Conservation (phyloP, 306 rosid species). For the Nissolia schottii region DNA sequence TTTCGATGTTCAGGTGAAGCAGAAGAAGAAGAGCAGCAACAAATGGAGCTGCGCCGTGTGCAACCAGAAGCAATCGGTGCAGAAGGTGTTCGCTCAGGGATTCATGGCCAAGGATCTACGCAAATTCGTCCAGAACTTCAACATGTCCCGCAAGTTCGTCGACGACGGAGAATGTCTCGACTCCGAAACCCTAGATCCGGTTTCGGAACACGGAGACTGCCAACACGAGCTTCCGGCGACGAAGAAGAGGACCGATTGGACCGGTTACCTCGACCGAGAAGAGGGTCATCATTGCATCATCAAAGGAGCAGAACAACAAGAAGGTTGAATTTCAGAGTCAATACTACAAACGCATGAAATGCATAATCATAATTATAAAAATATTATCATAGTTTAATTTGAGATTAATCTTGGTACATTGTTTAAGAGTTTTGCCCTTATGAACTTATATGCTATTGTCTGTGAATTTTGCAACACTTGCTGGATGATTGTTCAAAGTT, state of each 20-base stretch:
- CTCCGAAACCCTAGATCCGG: slow-evolving; percentile 26
- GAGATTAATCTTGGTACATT: too few relatives aligned
- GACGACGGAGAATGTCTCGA: slow-evolving; percentile 29
- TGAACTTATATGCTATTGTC: too few relatives aligned
- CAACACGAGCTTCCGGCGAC: neutral
- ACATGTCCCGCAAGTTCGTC: slow-evolving; percentile 52
- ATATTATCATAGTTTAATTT: neutral
- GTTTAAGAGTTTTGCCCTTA: too few relatives aligned
- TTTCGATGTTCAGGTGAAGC: slow-evolving; percentile 69
- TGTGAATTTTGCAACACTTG: too few relatives aligned
- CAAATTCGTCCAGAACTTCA: slow-evolving; percentile 73
- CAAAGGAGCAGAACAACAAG: neutral
- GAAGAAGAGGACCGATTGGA: slow-evolving; percentile 55
- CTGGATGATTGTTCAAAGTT: too few relatives aligned
- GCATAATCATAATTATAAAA: neutral
- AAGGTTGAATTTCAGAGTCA: slow-evolving; percentile 23
- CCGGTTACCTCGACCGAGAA: slow-evolving; percentile 49
- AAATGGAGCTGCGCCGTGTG: slow-evolving; percentile 81
- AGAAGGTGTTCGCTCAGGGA: slow-evolving; percentile 72
- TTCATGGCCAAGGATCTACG: slow-evolving; percentile 70
- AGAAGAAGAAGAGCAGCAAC: slow-evolving; percentile 59
- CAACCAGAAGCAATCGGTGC: slow-evolving; percentile 72
- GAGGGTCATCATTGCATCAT: neutral
- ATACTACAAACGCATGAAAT: neutral
- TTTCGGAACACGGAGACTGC: neutral